A percentile compares a stretch with the other conserved stretches of the same genome.
phyloP scores from a whole-genome alignment of 2,329 filamentous ascomycete genomes.

The Fusarium sp. region DNA sequence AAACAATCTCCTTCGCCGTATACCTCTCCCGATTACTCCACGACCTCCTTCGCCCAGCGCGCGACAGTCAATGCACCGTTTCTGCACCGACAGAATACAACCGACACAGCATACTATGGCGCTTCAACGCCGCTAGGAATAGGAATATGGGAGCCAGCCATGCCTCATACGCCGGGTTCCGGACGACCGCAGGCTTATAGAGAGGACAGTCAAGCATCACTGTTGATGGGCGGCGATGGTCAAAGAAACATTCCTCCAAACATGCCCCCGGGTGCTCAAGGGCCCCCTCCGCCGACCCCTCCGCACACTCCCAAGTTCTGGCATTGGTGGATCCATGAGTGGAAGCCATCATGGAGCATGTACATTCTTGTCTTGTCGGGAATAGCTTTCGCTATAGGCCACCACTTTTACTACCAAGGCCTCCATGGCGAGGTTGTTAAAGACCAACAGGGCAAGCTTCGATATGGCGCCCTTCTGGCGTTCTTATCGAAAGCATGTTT shows the following conservation, averaged over 20 bases:
- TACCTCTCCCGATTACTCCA: constrained; percentile 21
- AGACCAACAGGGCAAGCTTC: constrained; percentile 39
- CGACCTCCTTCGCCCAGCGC: constrained; percentile 25
- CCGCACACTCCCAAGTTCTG: not conserved
- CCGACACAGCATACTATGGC: constrained; percentile 32
- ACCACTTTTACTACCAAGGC: constrained; percentile 40
- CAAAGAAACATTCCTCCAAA: constrained; percentile 11
- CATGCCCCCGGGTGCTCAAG: not conserved
- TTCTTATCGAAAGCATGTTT: constrained; percentile 44
- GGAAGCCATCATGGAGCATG: constrained; percentile 44
- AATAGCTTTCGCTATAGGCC: constrained; percentile 41
- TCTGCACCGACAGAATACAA: constrained; percentile 24
- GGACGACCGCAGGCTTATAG: constrained; percentile 27
- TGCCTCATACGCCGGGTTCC: constrained; percentile 6
- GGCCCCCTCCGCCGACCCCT: not conserved
- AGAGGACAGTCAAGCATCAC: constrained; percentile 36
- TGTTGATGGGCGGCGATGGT: constrained; percentile 7
- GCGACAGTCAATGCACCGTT: constrained; percentile 7
- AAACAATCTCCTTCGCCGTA: constrained; percentile 16
- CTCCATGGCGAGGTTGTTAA: constrained; percentile 33
- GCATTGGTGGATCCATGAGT: constrained; percentile 34
- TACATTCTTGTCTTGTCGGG: constrained; percentile 38
- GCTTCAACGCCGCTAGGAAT: constrained; percentile 33
- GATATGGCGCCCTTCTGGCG: constrained; percentile 40
- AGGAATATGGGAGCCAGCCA: constrained; percentile 33